Base-by-base conservation (phyloP, 2,329 filamentous ascomycete species). In the Ophiostoma sp. region DNA sequence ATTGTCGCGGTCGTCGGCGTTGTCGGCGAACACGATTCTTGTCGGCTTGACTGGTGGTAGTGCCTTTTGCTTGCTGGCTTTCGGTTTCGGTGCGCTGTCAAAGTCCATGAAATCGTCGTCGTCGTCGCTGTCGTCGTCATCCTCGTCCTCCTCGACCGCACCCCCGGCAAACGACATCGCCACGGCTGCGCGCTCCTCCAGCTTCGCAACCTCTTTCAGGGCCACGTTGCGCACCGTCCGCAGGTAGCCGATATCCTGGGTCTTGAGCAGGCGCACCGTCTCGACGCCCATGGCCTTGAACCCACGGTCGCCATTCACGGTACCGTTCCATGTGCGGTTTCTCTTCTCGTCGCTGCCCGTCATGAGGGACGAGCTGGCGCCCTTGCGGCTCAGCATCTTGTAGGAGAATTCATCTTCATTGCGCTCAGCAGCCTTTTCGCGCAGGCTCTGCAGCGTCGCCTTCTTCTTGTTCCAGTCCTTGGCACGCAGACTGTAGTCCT, bases 351-450 rank as follows among this genome's bases (percentile, higher is more conserved):
- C 72, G 67, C 67, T 71, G 68, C 74, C 73, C 7, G 76, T 73
- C 10, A 83, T 80, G 54, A 85, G 76, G 23, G 78, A 78, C 7
- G 82, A 82, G 6, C 84, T 83, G 4, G 86, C 84, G 11, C 87
- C 87, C 70, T 83, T 82, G 72, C 85, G 86, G 74, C 85, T 86
- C 76, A 90, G 81, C 89, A 91, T 91, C 73, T 86, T 87, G 76
- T 87, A 89, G 81, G 89, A 90, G 79, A 90, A 91, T 76, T 91
- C 89, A 85, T 91, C 89, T 68, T 90, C 88, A 78, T 90, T 90
- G 74, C 87, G 86, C 54, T 89, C 85, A 71, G 86, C 79, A 5
- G 87, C 88, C 76, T 90, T 90, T 71, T 84, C 80, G 67, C 83
- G 83, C 67, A 91, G 84, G 36, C 79, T 79, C 76, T 87, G 86